Base-by-base conservation (phyloP, 108 stramenopile genomes). In the Stephanodiscus triporus region DNA sequence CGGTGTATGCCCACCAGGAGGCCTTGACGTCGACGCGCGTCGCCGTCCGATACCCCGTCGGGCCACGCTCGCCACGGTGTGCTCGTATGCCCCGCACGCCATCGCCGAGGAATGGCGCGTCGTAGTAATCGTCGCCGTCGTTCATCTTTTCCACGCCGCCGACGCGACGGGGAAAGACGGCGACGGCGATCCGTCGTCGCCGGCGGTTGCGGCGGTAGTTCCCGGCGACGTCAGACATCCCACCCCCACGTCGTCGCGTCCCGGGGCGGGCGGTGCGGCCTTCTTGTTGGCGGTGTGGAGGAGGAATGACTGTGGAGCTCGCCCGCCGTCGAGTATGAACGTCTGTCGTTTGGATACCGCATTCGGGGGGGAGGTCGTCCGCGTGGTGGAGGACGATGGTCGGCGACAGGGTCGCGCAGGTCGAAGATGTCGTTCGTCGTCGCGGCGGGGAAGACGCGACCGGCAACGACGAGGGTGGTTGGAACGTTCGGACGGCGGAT, bases 1-100 rank as follows among this genome's bases (percentile, higher is more conserved):
- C 86, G 85, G 74, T 91, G 89, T 16, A 93, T 70, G 9, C 81
- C 70, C 23, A 89, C 77, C 36, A 89, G 45, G 5, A 82, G 16
- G 16, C 83, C 77, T 73, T 24, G 86, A 79, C 5, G 92, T 93
- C 9, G 81, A 53, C 2, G 79, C 20, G 89, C 90, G 61, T 87
- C 87, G n/a, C 55, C 59, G 27, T 88, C 84, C 11, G 80, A 78
- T 10, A 91, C 59, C 6, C 76, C 62, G 5, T 53, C 22, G 4
- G 92, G 92, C 54, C 54, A 91, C 77, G 0, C 1, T 55, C 6
- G 90, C 92, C 19, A 88, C 65, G 4, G 90, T 87, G 53, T 89
- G 78, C 59, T 73, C 30, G 63, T 84, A 86, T 9, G 84, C 59
- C 59, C 11, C 62, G 38, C 6, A 68, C 30, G 63, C 49, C 53